Conservation (phyloP, 2,329 filamentous ascomycete genomes). For the Fusarium napiforme region DNA sequence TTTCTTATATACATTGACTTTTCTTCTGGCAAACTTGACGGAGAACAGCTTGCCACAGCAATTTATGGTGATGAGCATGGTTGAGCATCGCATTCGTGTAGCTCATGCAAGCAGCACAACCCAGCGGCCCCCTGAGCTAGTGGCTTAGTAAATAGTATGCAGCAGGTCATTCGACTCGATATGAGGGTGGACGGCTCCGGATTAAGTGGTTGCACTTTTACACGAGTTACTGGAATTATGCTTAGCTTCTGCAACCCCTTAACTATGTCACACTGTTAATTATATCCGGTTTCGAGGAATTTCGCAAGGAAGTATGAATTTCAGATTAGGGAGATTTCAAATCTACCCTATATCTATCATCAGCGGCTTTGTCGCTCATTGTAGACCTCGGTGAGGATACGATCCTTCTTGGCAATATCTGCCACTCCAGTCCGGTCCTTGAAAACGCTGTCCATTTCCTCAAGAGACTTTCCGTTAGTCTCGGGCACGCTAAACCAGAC, state of each 20-base stretch:
- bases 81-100: too few relatives aligned
- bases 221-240: background rate
- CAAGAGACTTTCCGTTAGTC: constrained; percentile 64
- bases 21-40: too few relatives aligned
- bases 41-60: too few relatives aligned
- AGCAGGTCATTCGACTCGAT: too few relatives aligned
- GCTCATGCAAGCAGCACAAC: rapidly evolving
- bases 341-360: background rate
- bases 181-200: too few relatives aligned
- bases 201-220: background rate
- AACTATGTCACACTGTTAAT: too few relatives aligned
- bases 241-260: too few relatives aligned
- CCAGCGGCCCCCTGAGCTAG: background rate
- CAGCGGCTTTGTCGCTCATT: background rate
- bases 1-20: too few relatives aligned
- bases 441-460: constrained; percentile 62
- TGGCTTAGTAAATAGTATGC: too few relatives aligned
- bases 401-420: constrained; percentile 23
- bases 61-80: rapidly evolving
- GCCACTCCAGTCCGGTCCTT: constrained; percentile 40
- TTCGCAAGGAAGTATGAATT: background rate
- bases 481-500: constrained; percentile 66
- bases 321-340: rapidly evolving
- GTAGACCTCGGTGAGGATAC: background rate
- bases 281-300: background rate